A percentile compares a stretch with the other conserved stretches of the same genome.
phyloP scores from a whole-genome alignment of 2,329 filamentous ascomycete genomes.

The Basipetospora chlamydospora region DNA sequence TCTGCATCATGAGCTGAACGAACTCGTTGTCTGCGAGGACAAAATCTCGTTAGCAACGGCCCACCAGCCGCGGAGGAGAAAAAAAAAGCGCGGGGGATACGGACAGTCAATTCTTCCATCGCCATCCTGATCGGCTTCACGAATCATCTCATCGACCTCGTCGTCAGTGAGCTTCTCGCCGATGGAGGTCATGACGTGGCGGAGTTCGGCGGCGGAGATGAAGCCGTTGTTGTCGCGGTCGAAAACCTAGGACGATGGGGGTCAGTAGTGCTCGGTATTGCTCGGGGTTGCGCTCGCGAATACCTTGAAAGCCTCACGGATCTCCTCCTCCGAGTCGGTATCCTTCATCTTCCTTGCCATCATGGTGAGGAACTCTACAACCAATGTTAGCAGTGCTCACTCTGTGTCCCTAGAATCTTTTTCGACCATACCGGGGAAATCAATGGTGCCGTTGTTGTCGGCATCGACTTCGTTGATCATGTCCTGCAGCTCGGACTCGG shows the following conservation, averaged over 20 bases:
- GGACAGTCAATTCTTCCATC: conserved; percentile 80
- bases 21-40: conserved; percentile 64
- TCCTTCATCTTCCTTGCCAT: conserved; percentile 94
- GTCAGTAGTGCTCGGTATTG: background rate
- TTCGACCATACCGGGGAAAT: conserved; percentile 60
- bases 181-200: conserved; percentile 85
- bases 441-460: conserved; percentile 85
- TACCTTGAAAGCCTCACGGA: conserved; percentile 79
- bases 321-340: conserved; percentile 82
- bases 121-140: conserved; percentile 78
- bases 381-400: conserved; percentile 9
- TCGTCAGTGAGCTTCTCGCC: conserved; percentile 84
- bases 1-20: conserved; percentile 92
- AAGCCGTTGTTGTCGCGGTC: conserved; percentile 87
- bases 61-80: background rate
- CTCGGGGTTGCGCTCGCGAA: background rate
- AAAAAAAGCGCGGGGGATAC: conserved; percentile 15
- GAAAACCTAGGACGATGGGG: conserved; percentile 40
- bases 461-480: conserved; percentile 93
- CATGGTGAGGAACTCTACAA: conserved; percentile 78
- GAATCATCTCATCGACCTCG: conserved; percentile 87
- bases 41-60: conserved; percentile 13
- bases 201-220: conserved; percentile 76
- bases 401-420: background rate
- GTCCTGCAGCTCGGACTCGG: conserved; percentile 78